Percentiles rank a stretch among this genome's conserved stretches.
These are phyloP conservation scores for Saccharomyces jurei DNA, from an alignment of 805 yeast species.

Conservation along the genomic window DNA sequence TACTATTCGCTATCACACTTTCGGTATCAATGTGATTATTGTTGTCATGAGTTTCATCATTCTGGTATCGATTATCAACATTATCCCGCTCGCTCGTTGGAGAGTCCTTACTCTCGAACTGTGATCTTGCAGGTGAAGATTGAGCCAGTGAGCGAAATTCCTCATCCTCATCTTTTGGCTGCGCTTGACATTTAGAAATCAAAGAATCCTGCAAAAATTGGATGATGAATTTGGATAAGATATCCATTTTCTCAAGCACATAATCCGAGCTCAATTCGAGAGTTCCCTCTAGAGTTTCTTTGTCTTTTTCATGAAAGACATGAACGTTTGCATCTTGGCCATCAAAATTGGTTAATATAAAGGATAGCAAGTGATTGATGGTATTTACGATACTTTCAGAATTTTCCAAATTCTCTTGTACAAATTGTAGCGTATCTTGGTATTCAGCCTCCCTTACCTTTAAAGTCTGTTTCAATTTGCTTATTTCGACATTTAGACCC, in stretches of 20 bases:
- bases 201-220: not conserved
- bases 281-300: slow-evolving; percentile 15
- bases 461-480: slow-evolving; percentile 23
- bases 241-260: slow-evolving; percentile 24
- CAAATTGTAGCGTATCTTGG: slow-evolving; percentile 20
- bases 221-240: slow-evolving; percentile 13
- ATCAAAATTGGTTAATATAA: slow-evolving; percentile 11
- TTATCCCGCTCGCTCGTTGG: not conserved
- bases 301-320: slow-evolving; percentile 14
- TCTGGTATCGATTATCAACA: not conserved
- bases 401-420: slow-evolving; percentile 25
- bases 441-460: slow-evolving; percentile 19
- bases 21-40: slow-evolving; percentile 1
- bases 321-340: not conserved
- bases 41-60: not conserved
- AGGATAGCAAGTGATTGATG: slow-evolving; percentile 16
- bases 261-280: slow-evolving; percentile 17
- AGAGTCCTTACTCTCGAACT: not conserved
- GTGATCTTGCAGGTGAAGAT: not conserved
- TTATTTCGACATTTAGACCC: slow-evolving; percentile 17
- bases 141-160: not conserved
- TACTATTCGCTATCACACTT: slow-evolving; percentile 16
- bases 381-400: slow-evolving; percentile 18
- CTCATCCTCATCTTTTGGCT: not conserved
- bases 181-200: not conserved